phyloP scores from a whole-genome alignment of 176 grass and related monocot genomes.

The Triticum monococcum region DNA sequence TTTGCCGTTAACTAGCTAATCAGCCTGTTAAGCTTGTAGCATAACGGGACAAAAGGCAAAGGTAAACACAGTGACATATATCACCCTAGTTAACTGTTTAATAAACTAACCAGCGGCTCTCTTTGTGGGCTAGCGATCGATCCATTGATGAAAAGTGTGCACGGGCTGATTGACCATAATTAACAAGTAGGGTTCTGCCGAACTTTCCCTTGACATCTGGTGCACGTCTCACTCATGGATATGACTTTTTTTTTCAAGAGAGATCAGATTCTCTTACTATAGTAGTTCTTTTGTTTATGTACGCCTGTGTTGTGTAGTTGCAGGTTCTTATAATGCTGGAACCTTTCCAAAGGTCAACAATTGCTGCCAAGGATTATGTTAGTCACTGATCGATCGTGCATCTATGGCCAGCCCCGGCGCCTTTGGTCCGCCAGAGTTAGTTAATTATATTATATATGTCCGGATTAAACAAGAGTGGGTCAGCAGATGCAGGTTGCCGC shows the following conservation, averaged over 20 bases:
- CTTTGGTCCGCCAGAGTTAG: background rate
- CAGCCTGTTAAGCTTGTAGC: background rate
- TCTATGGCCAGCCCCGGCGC: background rate
- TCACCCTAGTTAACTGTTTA: conserved; percentile 24
- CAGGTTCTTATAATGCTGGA: conserved; percentile 10
- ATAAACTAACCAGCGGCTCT: background rate
- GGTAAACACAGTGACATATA: conserved; percentile 12
- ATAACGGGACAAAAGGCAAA: conserved; percentile 41
- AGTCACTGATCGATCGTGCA: background rate
- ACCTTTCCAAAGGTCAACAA: conserved; percentile 49
- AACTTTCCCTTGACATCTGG: conserved; percentile 43
- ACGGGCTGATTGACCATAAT: conserved; percentile 25
- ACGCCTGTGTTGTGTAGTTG: background rate
- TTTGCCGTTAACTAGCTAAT: conserved; percentile 48
- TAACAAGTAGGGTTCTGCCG: conserved; percentile 29
- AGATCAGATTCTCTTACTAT: conserved; percentile 24
- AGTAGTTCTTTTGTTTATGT: background rate
- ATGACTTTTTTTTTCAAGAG: background rate
- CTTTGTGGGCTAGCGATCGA: background rate
- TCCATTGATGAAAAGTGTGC: background rate
- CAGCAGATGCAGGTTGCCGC: background rate
- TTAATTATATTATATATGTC: background rate
- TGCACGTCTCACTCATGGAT: conserved; percentile 40
- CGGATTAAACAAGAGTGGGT: background rate
- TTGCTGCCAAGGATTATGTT: conserved; percentile 42